phyloP scores from a whole-genome alignment of 192 early-diverging fungal species.

The Phlyctochytrium planicorne region DNA sequence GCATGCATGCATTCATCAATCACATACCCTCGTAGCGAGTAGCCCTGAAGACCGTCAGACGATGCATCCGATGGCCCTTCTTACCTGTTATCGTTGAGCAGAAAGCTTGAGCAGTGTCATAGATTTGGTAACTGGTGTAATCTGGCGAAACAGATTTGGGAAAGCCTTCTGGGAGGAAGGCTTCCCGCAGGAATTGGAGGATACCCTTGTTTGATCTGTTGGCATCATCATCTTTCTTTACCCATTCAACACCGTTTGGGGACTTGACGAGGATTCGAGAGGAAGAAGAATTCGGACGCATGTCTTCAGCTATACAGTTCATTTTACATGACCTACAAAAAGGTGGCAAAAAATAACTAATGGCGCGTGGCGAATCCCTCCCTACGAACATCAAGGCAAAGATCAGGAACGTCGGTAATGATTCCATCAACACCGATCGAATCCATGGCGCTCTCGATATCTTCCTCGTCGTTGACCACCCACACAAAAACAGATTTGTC shows the following conservation, averaged over 20 bases:
- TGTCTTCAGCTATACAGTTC: no score
- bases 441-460: background rate
- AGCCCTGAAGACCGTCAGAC: conserved; percentile 4
- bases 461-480: background rate
- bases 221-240: no score
- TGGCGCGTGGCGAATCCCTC: background rate
- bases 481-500: background rate
- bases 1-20: no score
- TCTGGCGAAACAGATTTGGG: conserved; percentile 33
- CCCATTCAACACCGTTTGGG: no score
- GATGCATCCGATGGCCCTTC: conserved; percentile 5
- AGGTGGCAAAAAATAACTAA: no score
- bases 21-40: conserved; percentile 3
- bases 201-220: no score
- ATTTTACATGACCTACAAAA: no score
- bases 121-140: conserved; percentile 44
- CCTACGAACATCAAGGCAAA: background rate
- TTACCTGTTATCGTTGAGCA: conserved; percentile 25
- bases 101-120: conserved; percentile 37
- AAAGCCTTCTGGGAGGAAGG: conserved; percentile 38
- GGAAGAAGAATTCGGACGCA: no score
- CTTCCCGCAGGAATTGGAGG: conserved; percentile 28
- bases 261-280: no score
- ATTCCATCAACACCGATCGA: background rate
- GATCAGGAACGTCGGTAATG: background rate